Evolutionary conservation across 2,329 filamentous ascomycete genomes (phyloP), one percentile per base, ranked within the genome.

Genomic region (Magnaporthales sp.): DNA sequence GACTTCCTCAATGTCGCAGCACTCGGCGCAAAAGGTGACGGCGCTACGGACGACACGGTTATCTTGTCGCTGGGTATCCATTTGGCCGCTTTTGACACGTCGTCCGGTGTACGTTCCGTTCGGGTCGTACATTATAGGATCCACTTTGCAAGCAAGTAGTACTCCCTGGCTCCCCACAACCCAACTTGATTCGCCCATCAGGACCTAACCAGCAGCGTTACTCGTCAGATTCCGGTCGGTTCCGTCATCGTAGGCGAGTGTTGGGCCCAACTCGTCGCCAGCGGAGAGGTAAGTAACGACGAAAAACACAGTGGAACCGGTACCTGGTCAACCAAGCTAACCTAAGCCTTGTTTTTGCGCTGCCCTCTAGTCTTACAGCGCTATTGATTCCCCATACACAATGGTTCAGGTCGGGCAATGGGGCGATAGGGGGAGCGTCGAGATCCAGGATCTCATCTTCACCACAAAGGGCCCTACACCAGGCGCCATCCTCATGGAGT

Each of bases 231-330:
- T 19, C 84, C 84, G 0, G 83, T 82, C 73, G 82, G 86, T 67
- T 83, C 89, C 75, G 86, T 84, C 74, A 89, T 91, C 68, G 85
- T 85, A 24, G 89, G 89, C 69, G 88, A 91, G 73, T 84, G 89
- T 70, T 91, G 88, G 87, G 86, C 89, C 11, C 77, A 90, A 68
- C 84, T 92, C 73, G 86, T 90, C 78, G 81, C 83, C 26, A 87
- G 86, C 27, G 72, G 75, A 22, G 74, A 74, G n/a, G n/a, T n/a
- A n/a, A n/a, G n/a, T n/a, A n/a, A n/a, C n/a, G n/a, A n/a, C n/a
- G n/a, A n/a, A n/a, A n/a, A n/a, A n/a, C n/a, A n/a, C n/a, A n/a
- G n/a, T n/a, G n/a, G n/a, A n/a, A n/a, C n/a, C n/a, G n/a, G n/a
- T n/a, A n/a, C n/a, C n/a, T n/a, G n/a, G n/a, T n/a, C n/a, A n/a